Percentiles rank a stretch among this genome's conserved stretches.
Evolutionary conservation across 2,329 filamentous ascomycete genomes (phyloP).

Genomic region (Microcyclosporella mali): DNA sequence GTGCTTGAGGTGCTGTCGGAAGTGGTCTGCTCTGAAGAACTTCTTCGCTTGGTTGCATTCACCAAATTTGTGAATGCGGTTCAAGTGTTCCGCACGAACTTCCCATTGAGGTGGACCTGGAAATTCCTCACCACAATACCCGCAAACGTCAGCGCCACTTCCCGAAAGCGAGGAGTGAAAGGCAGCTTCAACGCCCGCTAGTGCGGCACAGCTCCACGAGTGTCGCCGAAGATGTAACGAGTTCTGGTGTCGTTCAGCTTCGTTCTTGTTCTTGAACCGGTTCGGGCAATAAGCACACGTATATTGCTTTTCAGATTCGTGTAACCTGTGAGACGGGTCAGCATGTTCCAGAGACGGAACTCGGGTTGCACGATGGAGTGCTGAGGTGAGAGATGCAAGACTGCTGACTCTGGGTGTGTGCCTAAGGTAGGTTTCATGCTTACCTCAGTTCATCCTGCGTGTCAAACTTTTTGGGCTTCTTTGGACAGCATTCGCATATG

Average conservation of each 20-base stretch:
- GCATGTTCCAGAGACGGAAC: neutral
- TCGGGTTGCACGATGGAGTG: neutral
- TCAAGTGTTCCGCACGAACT: slow-evolving; percentile 75
- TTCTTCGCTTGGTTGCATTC: slow-evolving; percentile 99
- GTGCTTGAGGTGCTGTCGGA: slow-evolving; percentile 96
- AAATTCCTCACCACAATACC: slow-evolving; percentile 94
- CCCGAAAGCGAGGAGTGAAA: slow-evolving; percentile 71
- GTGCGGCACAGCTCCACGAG: slow-evolving; percentile 93
- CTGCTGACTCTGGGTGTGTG: neutral
- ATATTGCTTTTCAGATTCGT: slow-evolving; percentile 95
- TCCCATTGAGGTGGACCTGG: slow-evolving; percentile 85
- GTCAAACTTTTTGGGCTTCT: slow-evolving; percentile 95
- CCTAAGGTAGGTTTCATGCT: neutral
- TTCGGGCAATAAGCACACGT: slow-evolving; percentile 88
- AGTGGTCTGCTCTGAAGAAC: slow-evolving; percentile 95
- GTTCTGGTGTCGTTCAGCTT: slow-evolving; percentile 93
- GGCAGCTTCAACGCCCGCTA: slow-evolving; percentile 65
- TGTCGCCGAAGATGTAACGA: slow-evolving; percentile 86
- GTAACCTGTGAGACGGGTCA: slow-evolving; percentile 51
- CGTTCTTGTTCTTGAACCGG: slow-evolving; percentile 98
- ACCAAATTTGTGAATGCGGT: slow-evolving; percentile 88
- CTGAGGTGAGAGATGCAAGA: slow-evolving; percentile 1
- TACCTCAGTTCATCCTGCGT: slow-evolving; percentile 77
- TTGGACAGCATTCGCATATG: slow-evolving; percentile 92
- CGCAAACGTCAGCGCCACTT: slow-evolving; percentile 69